Base-by-base conservation (phyloP, 345 rosid genomes). In the Salix udensis region DNA sequence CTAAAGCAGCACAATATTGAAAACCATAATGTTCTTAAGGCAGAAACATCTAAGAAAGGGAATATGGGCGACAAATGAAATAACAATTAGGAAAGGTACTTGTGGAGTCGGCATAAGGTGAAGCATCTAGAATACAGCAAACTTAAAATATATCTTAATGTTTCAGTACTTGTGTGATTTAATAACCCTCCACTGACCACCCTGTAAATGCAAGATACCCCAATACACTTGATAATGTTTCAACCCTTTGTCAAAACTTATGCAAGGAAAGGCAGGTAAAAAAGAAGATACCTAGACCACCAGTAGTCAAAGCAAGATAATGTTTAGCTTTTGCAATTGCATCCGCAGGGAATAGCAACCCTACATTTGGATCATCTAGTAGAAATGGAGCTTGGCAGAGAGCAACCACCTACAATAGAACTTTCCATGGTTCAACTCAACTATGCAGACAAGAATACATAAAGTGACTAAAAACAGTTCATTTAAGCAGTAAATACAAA, bases 361-460 rank as follows among this genome's bases (percentile, higher is more conserved):
- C 98, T 68, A 93, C 97, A 86, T 91, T 96, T 16, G 99, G 96
- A 85, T 96, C 98, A 71, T 96, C 94, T 68, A 93, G 93, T 65
- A 96, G 88, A 87, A 92, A 93, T 44, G 99, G 97, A 77, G 99
- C 99, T 87, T 96, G 99, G 86, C 98, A 96, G 68, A 93, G 88
- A 53, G 99, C 99, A 88, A 93, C 89, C 78, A 96, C 98, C 98
- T 96, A 88, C 78, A 77, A 44, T 46, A 68, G 34, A 70, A 79
- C 74, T 40, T 77, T 50, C 46, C 65, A 50, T 72, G 53, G 74
- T 81, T 86, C 75, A 84, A 66, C 70, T 18, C 58, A 67, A 73
- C 24, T 81, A 74, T 37, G 30, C 30, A 64, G 18, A 37, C 26
- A 68, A 69, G 28, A 79, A 67, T 65, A 24, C 70, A 71, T n/a